Base-by-base conservation (phyloP, 2,329 filamentous ascomycete species). In the Bipolaris oryzae region DNA sequence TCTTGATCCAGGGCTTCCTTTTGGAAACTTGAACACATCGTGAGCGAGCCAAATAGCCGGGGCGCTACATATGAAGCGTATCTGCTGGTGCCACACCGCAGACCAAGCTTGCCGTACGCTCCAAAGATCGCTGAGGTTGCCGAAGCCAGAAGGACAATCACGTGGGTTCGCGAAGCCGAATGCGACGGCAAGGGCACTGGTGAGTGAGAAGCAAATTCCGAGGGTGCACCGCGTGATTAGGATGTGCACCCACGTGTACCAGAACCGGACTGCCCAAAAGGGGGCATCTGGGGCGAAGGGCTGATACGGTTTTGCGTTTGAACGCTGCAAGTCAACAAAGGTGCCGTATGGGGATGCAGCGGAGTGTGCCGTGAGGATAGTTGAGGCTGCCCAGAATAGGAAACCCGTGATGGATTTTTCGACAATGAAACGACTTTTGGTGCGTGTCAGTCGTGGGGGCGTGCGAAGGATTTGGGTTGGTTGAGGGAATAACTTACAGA, bases 91-190 rank as follows among this genome's bases (percentile, higher is more conserved):
- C 70, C 70, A 74, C 0, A 67, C 62, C 0, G 46, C 25, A 54
- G 62, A 66, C 70, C 69, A 72, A 2, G 60, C 55, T 3, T 64
- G 63, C 16, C 70, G 56, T 0, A 74, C 51, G 4, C 57, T 68
- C 10, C 54, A 62, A 20, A 64, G 35, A 7, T 57, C 60, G 18
- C 37, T 49, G 23, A 71, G 41, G 34, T 64, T 56, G 5, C 64
- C 64, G 55, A 71, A 72, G 16, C 52, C n/a, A 15, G 61, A 61
- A 1, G 69, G 69, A 37, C 71, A 74, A 15, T 73, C 67, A n/a
- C 57, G 58, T 7, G 71, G 70, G 7, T 43, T 49, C 0, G 66
- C 58, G 3, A 72, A 28, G 3, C 62, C 59, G 0, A 53, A 49
- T 1, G 57, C 49, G 1, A 73, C 71, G 4, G 59, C 51, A 1